Evolutionary conservation across 177 flowering plant species (phyloP), one percentile per base, ranked within the genome.

Genomic region (Vitis hybrid): DNA sequence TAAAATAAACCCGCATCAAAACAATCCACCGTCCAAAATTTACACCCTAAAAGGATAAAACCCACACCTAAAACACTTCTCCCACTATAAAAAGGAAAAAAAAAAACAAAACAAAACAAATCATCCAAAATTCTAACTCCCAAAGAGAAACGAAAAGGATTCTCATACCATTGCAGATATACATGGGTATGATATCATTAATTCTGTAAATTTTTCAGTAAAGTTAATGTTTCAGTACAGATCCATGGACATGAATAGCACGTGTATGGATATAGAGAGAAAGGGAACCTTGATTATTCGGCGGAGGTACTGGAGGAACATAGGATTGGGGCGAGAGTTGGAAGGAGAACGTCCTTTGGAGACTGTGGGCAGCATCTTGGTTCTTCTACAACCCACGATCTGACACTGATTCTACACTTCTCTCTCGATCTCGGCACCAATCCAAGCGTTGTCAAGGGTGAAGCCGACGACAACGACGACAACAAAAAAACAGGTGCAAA

Each of bases 281-380:
- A 69, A 69, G 64, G 45, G 60, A 17, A 85, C 93, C 88, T 89
- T 89, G 78, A 89, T 62, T 1, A 89, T 87, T 69, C 89, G 75
- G 6, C 93, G 91, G 69, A 89, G 88, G 72, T 89, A 89, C 58
- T 83, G 91, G 58, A 83, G 87, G 73, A 84, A 79, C 60, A 70
- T 71, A 19, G 89, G 80, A 67, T 81, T 84, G 61, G 88, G 39
- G 58, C 89, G 85, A 63, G 84, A 79, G 52, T 73, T 14, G 12
- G 88, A 78, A 75, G 86, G 70, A 48, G 85, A 67, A 2, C 91
- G 89, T 51, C 84, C 86, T 69, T 73, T 85, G 6, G 87, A 75
- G 7, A 74, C 70, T 1, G 92, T 89, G 2, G 93, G 91, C 78
- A 87, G 75, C 93, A 89, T 87, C 80, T 81, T 66, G 23, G 19